Conservation (phyloP, 768 basidiomycete genomes). For the Boletellus sp. region DNA sequence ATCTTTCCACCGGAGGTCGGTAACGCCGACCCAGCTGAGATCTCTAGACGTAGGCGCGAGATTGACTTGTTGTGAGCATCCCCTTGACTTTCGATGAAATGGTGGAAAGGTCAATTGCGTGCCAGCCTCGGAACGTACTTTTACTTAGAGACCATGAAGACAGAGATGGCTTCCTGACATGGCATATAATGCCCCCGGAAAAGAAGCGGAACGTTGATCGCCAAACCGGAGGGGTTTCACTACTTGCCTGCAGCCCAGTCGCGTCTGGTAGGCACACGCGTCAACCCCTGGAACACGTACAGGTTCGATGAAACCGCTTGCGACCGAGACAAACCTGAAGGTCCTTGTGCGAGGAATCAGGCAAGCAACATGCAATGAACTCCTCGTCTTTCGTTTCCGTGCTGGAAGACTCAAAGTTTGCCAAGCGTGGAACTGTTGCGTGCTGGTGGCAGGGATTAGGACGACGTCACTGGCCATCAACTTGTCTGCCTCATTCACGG, state of each 20-base stretch:
- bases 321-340: constrained; percentile 15
- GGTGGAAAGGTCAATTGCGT: neutral
- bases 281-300: constrained; percentile 17
- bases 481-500: constrained; percentile 11
- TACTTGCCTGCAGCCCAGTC: constrained; percentile 5
- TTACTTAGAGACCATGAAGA: constrained; percentile 15
- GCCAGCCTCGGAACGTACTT: constrained; percentile 20
- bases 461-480: neutral
- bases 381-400: constrained; percentile 29
- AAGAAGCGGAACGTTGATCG: neutral
- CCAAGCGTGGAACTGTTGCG: constrained; percentile 24
- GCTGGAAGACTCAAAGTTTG: constrained; percentile 18
- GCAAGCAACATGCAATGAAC: constrained; percentile 14
- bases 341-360: constrained; percentile 13
- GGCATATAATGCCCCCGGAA: neutral
- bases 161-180: constrained; percentile 12
- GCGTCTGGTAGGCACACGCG: constrained; percentile 5
- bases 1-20: constrained; percentile 10
- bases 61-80: constrained; percentile 13
- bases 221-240: neutral
- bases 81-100: neutral
- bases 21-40: constrained; percentile 7
- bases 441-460: neutral
- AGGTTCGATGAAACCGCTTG: constrained; percentile 13
- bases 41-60: constrained; percentile 5